Evolutionary conservation across 805 yeast species (phyloP).

Genomic region (Lipomyces yamanashiensis): DNA sequence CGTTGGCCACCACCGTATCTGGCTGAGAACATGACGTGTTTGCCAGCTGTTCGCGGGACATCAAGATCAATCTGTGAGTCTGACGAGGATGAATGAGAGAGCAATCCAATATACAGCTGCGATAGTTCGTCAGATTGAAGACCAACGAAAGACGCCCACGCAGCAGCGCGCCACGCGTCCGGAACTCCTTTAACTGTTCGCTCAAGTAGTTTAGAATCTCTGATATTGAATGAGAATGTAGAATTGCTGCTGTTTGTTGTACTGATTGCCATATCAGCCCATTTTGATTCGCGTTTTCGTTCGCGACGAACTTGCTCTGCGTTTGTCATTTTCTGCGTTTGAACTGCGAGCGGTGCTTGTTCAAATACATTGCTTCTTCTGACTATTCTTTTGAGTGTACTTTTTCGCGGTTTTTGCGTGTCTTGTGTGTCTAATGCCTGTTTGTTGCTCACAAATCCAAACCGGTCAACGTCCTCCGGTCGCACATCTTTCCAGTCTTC

Average conservation of each 20-base stretch:
- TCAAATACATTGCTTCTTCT: neutral
- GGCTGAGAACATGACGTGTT: slow-evolving; percentile 36
- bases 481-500: slow-evolving; percentile 31
- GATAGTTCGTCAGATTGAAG: neutral
- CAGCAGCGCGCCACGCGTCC: slow-evolving; percentile 36
- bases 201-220: slow-evolving; percentile 12
- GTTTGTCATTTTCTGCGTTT: neutral
- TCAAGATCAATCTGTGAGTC: slow-evolving; percentile 38
- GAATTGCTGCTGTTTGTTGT: slow-evolving; percentile 1
- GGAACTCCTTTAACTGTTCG: slow-evolving; percentile 37
- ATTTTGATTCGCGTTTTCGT: slow-evolving; percentile 18
- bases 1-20: slow-evolving; percentile 39
- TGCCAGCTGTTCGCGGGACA: slow-evolving; percentile 36
- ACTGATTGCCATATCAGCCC: slow-evolving; percentile 17
- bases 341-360: neutral
- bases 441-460: slow-evolving; percentile 21
- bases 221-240: slow-evolving; percentile 12
- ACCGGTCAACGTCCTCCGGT: slow-evolving; percentile 31
- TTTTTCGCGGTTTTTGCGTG: neutral
- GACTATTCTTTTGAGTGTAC: neutral
- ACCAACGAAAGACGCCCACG: slow-evolving; percentile 36
- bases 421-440: neutral
- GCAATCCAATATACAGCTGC: slow-evolving; percentile 7
- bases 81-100: slow-evolving; percentile 22
- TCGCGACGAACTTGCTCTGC: slow-evolving; percentile 3